Conservation (phyloP, 331 rosid genomes). For the Malus hybrid region DNA sequence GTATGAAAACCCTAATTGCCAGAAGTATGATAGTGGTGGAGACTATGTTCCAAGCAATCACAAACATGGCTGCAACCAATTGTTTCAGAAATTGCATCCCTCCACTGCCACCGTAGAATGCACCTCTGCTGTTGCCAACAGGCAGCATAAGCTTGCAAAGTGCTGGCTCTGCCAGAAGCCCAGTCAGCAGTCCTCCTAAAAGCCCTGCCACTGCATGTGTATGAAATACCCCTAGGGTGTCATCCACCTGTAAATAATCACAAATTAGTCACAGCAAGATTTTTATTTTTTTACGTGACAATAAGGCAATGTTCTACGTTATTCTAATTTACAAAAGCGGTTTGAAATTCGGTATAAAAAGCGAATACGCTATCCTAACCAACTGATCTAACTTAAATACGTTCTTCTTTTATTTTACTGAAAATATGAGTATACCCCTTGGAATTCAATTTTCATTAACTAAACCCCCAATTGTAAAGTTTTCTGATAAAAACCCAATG, state of each 20-base stretch:
- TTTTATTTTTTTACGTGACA: too few species aligned
- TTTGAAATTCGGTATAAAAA: too few species aligned
- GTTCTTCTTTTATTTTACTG: too few species aligned
- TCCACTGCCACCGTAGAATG: constrained; percentile 76
- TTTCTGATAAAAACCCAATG: too few species aligned
- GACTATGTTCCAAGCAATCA: constrained; percentile 76
- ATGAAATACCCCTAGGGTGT: constrained; percentile 87
- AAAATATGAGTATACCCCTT: too few species aligned
- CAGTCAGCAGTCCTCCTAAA: constrained; percentile 81
- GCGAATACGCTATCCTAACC: too few species aligned
- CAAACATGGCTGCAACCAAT: constrained; percentile 58
- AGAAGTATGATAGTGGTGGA: constrained; percentile 80
- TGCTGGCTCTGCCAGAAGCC: constrained; percentile 79
- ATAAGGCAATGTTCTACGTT: too few species aligned
- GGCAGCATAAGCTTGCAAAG: constrained; percentile 57
- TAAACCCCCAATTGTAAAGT: too few species aligned
- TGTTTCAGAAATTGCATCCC: constrained; percentile 69
- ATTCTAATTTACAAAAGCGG: too few species aligned
- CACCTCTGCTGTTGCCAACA: constrained; percentile 50
- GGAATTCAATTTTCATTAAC: too few species aligned
- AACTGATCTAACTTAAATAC: too few species aligned
- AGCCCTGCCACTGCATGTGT: constrained; percentile 96
- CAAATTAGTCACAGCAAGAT: neutral
- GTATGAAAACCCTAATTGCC: constrained; percentile 51
- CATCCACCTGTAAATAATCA: constrained; percentile 52